These are phyloP conservation scores for Asterochloris erici DNA, from an alignment of 139 green algal species.

Conservation along the genomic window DNA sequence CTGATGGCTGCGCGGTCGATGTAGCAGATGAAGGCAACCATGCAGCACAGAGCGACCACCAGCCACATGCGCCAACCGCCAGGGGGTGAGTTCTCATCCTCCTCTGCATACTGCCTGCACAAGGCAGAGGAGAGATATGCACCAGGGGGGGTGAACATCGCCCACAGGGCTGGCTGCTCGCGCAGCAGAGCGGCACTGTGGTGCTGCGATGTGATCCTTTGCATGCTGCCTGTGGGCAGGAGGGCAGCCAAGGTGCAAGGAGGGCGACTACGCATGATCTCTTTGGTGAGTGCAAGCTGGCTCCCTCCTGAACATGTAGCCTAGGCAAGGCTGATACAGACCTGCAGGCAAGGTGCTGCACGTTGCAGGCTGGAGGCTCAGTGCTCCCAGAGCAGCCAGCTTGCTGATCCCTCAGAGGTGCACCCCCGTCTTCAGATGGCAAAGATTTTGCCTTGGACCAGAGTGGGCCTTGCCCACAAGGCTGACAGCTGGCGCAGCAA, in stretches of 20 bases:
- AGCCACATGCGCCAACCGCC: constrained; percentile 1
- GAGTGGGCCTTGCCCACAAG: too few relatives aligned
- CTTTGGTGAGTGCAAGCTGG: too few relatives aligned
- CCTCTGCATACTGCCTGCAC: not conserved
- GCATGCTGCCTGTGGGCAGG: not conserved
- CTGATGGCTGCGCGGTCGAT: constrained; percentile 57
- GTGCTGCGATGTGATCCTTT: not conserved
- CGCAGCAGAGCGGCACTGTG: not conserved
- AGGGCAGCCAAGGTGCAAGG: not conserved
- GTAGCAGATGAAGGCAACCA: constrained; percentile 18
- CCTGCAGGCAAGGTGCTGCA: too few relatives aligned
- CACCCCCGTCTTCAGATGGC: too few relatives aligned
- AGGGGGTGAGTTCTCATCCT: not conserved
- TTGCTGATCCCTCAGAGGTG: too few relatives aligned
- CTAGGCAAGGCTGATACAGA: too few relatives aligned
- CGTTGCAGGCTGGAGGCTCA: too few relatives aligned
- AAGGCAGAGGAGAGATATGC: not conserved
- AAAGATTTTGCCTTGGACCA: too few relatives aligned
- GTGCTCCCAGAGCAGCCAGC: too few relatives aligned
- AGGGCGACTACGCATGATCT: too few relatives aligned
- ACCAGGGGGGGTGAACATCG: not conserved
- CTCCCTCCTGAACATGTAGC: too few relatives aligned
- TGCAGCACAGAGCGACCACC: constrained; percentile 11
- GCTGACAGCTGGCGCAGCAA: too few relatives aligned
- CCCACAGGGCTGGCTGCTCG: not conserved